Evolutionary conservation across 2,329 filamentous ascomycete species (phyloP).

Genomic region (Penicillium sumatraense): DNA sequence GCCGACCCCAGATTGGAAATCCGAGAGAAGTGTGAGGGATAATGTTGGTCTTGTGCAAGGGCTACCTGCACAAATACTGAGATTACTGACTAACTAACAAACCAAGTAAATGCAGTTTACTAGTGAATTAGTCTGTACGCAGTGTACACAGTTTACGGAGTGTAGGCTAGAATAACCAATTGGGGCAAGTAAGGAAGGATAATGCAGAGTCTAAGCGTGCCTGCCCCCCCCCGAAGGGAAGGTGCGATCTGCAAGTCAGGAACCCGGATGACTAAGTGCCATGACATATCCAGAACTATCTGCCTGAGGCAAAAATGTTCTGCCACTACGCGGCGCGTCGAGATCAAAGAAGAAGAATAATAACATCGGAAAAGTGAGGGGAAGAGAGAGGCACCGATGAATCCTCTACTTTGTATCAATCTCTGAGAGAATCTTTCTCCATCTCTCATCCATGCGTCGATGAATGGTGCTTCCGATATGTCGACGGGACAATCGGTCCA

Average conservation of each 20-base stretch:
- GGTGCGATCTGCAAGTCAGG: background rate
- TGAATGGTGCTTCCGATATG: slow-evolving; percentile 26
- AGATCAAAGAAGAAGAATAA: background rate
- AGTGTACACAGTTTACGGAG: too few relatives aligned
- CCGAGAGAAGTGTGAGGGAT: background rate
- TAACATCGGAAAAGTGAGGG: background rate
- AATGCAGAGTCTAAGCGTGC: too few relatives aligned
- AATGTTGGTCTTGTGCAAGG: slow-evolving; percentile 1
- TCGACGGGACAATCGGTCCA: slow-evolving; percentile 41
- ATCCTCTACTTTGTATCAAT: background rate
- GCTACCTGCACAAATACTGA: background rate
- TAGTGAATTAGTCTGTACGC: too few relatives aligned
- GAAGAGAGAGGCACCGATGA: background rate
- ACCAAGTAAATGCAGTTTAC: too few relatives aligned
- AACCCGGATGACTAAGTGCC: background rate
- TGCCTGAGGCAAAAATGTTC: background rate
- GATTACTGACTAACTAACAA: too few relatives aligned
- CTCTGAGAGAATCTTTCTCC: background rate
- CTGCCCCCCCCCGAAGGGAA: background rate
- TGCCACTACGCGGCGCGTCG: background rate
- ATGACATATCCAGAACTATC: background rate
- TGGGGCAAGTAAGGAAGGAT: too few relatives aligned
- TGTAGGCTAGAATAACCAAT: too few relatives aligned
- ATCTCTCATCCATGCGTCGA: background rate
- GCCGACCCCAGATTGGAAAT: background rate